These are phyloP conservation scores for Fusarium dimerum DNA, from an alignment of 2,329 filamentous ascomycete genomes.

Conservation along the genomic window DNA sequence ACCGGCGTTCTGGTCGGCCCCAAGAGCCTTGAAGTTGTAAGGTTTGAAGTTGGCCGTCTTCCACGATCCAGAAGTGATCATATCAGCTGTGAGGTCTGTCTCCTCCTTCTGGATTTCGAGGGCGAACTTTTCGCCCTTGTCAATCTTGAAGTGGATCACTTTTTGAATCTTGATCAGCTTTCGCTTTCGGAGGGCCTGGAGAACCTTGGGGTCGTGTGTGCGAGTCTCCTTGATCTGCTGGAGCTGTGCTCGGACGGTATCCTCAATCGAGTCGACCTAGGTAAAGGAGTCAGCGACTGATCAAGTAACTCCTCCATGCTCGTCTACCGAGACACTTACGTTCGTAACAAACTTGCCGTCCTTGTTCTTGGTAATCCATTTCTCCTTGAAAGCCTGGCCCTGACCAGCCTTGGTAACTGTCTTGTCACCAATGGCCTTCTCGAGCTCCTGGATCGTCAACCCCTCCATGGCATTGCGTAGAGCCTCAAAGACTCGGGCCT, in stretches of 20 bases:
- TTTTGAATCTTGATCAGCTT: conserved; percentile 86
- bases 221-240: conserved; percentile 69
- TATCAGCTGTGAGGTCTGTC: conserved; percentile 92
- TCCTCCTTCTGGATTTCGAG: conserved; percentile 88
- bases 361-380: conserved; percentile 67
- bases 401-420: conserved; percentile 80
- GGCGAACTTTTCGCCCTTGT: conserved; percentile 86
- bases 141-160: conserved; percentile 79
- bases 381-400: conserved; percentile 87
- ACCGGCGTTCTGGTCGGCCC: conserved; percentile 61
- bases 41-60: conserved; percentile 89
- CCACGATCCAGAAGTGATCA: conserved; percentile 87
- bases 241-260: conserved; percentile 76
- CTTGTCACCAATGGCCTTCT: conserved; percentile 70
- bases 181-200: conserved; percentile 85
- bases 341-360: conserved; percentile 56
- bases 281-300: background rate
- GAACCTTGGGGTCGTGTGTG: conserved; percentile 72
- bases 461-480: conserved; percentile 73
- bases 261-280: conserved; percentile 72
- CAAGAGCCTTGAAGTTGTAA: conserved; percentile 73
- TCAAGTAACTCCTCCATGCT: too few species aligned
- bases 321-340: conserved; percentile 37
- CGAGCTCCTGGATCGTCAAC: conserved; percentile 75
- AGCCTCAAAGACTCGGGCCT: conserved; percentile 79